Evolutionary conservation across 345 rosid genomes (phyloP).

Genomic region (Moricandia arvensis): DNA sequence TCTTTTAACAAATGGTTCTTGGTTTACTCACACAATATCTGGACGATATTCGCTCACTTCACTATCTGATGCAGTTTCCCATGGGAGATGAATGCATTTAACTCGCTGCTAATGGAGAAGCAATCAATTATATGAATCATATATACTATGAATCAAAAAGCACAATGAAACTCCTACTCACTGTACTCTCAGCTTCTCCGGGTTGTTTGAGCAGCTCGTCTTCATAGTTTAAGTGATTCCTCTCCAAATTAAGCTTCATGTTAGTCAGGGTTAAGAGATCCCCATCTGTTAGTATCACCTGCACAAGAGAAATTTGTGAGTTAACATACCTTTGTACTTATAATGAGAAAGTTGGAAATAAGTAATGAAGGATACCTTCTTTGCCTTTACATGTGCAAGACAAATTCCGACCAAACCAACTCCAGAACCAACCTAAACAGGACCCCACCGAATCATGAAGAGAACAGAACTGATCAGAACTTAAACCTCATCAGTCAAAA

Average conservation of each 20-base stretch:
- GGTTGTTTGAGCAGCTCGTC: conserved; percentile 25
- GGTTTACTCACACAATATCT: conserved; percentile 60
- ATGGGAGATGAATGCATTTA: conserved; percentile 69
- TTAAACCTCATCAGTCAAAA: not conserved
- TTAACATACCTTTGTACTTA: not conserved
- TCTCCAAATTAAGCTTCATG: conserved; percentile 68
- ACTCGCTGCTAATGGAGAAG: conserved; percentile 43
- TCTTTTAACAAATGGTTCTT: not conserved
- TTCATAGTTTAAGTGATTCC: conserved; percentile 42
- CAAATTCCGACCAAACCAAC: conserved; percentile 85
- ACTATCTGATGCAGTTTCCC: conserved; percentile 68
- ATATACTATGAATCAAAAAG: conserved; percentile 12
- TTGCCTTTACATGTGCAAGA: conserved; percentile 76
- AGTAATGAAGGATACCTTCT: conserved; percentile 46
- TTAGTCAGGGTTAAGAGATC: conserved; percentile 70
- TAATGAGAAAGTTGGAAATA: not conserved
- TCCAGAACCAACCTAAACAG: conserved; percentile 81
- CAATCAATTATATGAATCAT: not conserved
- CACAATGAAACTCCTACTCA: conserved; percentile 36
- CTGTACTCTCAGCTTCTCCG: conserved; percentile 37
- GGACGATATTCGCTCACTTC: conserved; percentile 49
- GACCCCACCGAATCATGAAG: conserved; percentile 19
- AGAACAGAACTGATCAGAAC: not conserved
- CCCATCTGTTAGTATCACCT: conserved; percentile 80
- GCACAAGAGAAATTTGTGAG: not conserved